These are phyloP conservation scores for Microstegium vimineum DNA, from an alignment of 176 grass and related monocot species.

Conservation along the genomic window DNA sequence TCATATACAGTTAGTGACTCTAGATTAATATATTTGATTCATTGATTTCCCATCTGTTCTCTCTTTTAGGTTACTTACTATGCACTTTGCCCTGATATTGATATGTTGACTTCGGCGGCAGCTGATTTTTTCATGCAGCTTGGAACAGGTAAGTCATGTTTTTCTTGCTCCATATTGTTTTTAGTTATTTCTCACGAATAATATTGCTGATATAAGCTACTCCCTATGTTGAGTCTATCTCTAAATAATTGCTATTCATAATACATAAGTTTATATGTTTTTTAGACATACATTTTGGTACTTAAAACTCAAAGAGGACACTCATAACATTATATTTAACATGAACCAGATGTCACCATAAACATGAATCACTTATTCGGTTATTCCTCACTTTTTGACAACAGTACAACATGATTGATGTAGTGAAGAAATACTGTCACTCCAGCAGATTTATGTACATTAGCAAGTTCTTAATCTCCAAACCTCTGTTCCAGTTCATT, in stretches of 20 bases:
- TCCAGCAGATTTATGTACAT: background rate
- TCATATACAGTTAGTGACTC: background rate
- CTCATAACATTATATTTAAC: background rate
- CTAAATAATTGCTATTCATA: background rate
- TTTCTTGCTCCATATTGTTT: constrained; percentile 8
- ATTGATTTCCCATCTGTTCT: constrained; percentile 8
- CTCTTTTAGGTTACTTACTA: constrained; percentile 76
- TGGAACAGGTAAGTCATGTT: constrained; percentile 62
- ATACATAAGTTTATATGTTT: background rate
- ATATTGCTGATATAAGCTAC: background rate
- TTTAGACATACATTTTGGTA: background rate
- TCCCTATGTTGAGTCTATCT: background rate
- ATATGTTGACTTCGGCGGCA: constrained; percentile 74
- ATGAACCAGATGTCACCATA: background rate
- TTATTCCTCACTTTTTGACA: constrained; percentile 8
- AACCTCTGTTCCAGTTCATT: constrained; percentile 15
- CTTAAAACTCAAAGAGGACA: background rate
- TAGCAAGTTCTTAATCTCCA: constrained; percentile 9
- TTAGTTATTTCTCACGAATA: constrained; percentile 1
- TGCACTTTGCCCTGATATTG: constrained; percentile 90
- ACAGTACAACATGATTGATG: background rate
- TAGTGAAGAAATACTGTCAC: constrained; percentile 8
- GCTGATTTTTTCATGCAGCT: constrained; percentile 87
- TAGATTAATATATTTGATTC: constrained; percentile 4
- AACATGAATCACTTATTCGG: background rate